phyloP scores from a whole-genome alignment of 2,329 filamentous ascomycete genomes.

The Cryphonectria nitschkei region DNA sequence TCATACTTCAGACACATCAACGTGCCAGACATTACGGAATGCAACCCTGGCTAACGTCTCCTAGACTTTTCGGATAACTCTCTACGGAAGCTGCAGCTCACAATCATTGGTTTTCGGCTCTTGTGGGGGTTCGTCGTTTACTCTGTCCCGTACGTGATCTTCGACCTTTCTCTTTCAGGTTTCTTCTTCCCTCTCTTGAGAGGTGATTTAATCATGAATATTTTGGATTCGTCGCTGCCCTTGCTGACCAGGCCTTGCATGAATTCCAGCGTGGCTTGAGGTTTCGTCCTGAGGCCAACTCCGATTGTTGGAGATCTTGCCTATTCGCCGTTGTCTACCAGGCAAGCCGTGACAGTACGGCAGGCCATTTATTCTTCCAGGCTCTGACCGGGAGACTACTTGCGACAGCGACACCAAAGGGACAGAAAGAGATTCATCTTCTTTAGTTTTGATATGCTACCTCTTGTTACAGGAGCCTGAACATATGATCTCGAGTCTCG shows the following conservation, averaged over 20 bases:
- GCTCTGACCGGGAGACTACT: too few relatives aligned
- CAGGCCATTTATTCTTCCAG: not conserved
- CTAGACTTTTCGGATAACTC: not conserved
- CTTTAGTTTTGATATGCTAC: not conserved
- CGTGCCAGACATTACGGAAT: conserved; percentile 15
- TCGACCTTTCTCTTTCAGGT: not conserved
- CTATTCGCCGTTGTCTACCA: not conserved
- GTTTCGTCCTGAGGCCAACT: not conserved
- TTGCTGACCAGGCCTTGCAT: not conserved
- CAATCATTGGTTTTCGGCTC: conserved; percentile 1
- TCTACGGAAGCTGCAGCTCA: not conserved
- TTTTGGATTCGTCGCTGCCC: not conserved
- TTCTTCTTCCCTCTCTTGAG: not conserved
- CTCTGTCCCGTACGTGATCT: not conserved
- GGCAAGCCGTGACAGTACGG: not conserved
- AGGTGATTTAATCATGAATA: not conserved
- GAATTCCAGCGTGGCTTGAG: not conserved
- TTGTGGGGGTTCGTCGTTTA: not conserved
- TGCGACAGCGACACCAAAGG: not conserved
- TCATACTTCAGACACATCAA: conserved; percentile 12
- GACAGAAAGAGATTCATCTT: not conserved
- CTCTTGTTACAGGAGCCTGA: not conserved
- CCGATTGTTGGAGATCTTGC: not conserved
- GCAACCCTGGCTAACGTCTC: conserved; percentile 9
- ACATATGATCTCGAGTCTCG: not conserved